Base-by-base conservation (phyloP, 2,329 filamentous ascomycete genomes). In the Calonectria pseudoturangicola region DNA sequence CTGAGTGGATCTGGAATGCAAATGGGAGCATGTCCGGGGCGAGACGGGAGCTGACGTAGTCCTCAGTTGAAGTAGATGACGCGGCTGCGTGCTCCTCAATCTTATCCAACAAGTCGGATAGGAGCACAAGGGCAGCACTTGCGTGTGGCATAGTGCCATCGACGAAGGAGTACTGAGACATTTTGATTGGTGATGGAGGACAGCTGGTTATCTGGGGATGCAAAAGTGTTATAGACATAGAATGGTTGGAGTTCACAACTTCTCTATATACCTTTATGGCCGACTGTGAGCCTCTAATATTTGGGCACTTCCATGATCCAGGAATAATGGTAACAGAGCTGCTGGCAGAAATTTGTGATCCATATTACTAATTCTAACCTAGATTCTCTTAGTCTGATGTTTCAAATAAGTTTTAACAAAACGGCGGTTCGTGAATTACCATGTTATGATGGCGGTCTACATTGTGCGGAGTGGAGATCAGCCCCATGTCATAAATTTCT, bases 21-120 rank as follows among this genome's bases (percentile, higher is more conserved):
- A 67, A 43, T 4, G 65, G 65, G 21, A 21, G 39, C 65, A 67
- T 67, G 30, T 67, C 65, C 9, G 50, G 48, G 41, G 50, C 65
- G 27, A 67, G 16, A 27, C 65, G 65, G 18, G 65, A 50, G 36
- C 15, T 25, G 18, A 67, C n/a, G 25, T 47, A 41, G 30, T 39
- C 13, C 2, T 67, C 39, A n/a, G 27, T 27, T 15, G 65, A 39
- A 16, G n/a, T 33, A 18, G 48, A 36, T 28, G 51, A 36, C 18
- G 27, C 16, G 28, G 65, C 18, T 27, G 65, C 21, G 25, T 67
- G 51, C 9, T 36, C 39, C n/a, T 67, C 65, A n/a, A 58, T 58
- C 51, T 47, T 45, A 25, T 58, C 50, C 25, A 67, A 45, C 16
- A 67, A 39, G 25, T 67, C 33, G 27, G 41, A 4, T 18, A 66